Percentiles rank a stretch among this genome's conserved stretches.
Conservation (phyloP, 345 rosid genomes). For the Mercurialis annua region DNA sequence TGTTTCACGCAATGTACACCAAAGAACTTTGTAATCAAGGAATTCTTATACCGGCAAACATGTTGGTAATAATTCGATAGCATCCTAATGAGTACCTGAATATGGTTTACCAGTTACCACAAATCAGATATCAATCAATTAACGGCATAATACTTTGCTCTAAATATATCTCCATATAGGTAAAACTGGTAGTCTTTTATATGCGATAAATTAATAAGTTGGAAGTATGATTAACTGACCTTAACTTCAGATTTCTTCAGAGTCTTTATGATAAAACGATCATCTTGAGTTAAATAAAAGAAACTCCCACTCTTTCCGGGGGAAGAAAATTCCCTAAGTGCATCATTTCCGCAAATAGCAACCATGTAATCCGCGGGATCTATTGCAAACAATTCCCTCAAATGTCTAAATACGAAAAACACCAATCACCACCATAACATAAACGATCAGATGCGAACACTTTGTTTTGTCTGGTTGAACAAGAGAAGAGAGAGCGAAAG, state of each 20-base stretch:
- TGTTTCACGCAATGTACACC: slow-evolving; percentile 70
- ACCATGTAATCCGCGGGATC: slow-evolving; percentile 70
- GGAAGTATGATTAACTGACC: slow-evolving; percentile 31
- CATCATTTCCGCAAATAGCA: slow-evolving; percentile 66
- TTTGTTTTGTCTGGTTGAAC: neutral
- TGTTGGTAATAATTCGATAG: slow-evolving; percentile 60
- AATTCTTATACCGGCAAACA: slow-evolving; percentile 57
- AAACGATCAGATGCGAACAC: slow-evolving; percentile 8
- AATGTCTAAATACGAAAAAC: slow-evolving; percentile 41
- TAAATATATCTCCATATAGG: neutral
- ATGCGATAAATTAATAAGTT: neutral
- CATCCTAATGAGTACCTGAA: slow-evolving; percentile 63
- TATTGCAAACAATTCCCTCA: slow-evolving; percentile 59
- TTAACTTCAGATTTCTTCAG: slow-evolving; percentile 71
- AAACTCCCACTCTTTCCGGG: slow-evolving; percentile 79
- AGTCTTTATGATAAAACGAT: slow-evolving; percentile 69
- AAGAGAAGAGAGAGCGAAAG: neutral
- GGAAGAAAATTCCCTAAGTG: slow-evolving; percentile 65
- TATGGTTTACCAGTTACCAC: slow-evolving; percentile 19
- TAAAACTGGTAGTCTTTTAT: neutral
- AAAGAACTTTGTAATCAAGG: slow-evolving; percentile 66
- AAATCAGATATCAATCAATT: neutral
- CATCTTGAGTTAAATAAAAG: slow-evolving; percentile 69
- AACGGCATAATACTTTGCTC: neutral
- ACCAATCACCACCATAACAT: slow-evolving; percentile 28